Percentiles rank a stretch among this genome's conserved stretches.
These are phyloP conservation scores for Usnea hakonensis DNA, from an alignment of 495 filamentous ascomycete genomes.

Conservation along the genomic window DNA sequence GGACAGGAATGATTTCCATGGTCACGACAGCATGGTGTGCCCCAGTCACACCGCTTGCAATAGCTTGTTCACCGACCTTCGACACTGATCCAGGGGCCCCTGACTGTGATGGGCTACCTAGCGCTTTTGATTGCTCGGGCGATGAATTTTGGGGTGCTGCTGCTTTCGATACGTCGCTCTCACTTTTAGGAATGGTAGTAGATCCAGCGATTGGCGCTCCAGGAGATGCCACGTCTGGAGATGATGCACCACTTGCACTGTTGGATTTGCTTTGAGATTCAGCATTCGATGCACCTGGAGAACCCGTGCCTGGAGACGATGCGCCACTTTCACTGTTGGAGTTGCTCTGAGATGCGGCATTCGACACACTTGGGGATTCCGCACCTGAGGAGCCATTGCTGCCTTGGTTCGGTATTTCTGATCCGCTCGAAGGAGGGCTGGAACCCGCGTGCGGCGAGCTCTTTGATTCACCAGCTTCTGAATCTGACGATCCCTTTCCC, in stretches of 20 bases:
- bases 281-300: neutral
- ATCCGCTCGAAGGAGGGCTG: neutral
- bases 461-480: neutral
- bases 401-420: no score
- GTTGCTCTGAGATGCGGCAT: no score
- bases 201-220: neutral
- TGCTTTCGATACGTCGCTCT: neutral
- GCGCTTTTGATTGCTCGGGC: neutral
- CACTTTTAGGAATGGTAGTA: neutral
- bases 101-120: neutral
- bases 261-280: neutral
- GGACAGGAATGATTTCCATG: slow-evolving; percentile 12
- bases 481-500: neutral
- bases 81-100: neutral
- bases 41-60: neutral
- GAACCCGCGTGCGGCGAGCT: neutral
- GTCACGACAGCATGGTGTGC: slow-evolving; percentile 2
- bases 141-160: neutral
- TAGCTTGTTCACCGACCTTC: neutral
- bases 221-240: neutral
- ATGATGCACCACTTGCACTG: neutral
- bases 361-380: neutral
- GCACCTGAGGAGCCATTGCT: neutral
- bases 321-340: no score
- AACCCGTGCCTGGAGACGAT: no score